These are phyloP conservation scores for Backusella luteola DNA, from an alignment of 192 early-diverging fungal genomes.

Conservation along the genomic window DNA sequence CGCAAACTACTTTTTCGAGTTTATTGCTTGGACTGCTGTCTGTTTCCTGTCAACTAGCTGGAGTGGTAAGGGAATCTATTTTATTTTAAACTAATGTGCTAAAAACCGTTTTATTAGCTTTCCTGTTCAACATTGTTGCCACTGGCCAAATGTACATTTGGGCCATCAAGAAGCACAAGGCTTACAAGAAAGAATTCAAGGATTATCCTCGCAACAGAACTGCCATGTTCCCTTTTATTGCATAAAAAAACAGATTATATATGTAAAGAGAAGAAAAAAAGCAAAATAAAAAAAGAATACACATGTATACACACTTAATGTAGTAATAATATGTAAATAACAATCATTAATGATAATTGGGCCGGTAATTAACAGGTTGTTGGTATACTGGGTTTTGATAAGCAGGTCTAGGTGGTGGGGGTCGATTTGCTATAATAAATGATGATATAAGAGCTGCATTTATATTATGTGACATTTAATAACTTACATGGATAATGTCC, in stretches of 20 bases:
- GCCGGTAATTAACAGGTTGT: background rate
- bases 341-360: background rate
- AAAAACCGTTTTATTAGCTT: slow-evolving; percentile 26
- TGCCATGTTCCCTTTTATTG: slow-evolving; percentile 71
- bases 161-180: slow-evolving; percentile 95
- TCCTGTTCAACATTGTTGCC: slow-evolving; percentile 68
- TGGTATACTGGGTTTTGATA: background rate
- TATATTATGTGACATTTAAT: background rate
- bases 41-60: slow-evolving; percentile 69
- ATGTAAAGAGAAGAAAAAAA: background rate
- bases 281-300: background rate
- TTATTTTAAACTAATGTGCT: background rate
- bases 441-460: background rate
- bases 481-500: background rate
- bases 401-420: background rate
- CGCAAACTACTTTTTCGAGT: slow-evolving; percentile 95
- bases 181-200: slow-evolving; percentile 88
- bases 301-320: background rate
- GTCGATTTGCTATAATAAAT: background rate
- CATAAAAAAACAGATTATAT: slow-evolving; percentile 32
- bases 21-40: slow-evolving; percentile 77
- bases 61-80: slow-evolving; percentile 42
- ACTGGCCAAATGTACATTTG: slow-evolving; percentile 90
- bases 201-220: slow-evolving; percentile 87
- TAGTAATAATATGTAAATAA: background rate